Percentiles rank a stretch among this genome's conserved stretches.
phyloP scores from a whole-genome alignment of 257 asterid genomes.

The Nicotiana otophora region DNA sequence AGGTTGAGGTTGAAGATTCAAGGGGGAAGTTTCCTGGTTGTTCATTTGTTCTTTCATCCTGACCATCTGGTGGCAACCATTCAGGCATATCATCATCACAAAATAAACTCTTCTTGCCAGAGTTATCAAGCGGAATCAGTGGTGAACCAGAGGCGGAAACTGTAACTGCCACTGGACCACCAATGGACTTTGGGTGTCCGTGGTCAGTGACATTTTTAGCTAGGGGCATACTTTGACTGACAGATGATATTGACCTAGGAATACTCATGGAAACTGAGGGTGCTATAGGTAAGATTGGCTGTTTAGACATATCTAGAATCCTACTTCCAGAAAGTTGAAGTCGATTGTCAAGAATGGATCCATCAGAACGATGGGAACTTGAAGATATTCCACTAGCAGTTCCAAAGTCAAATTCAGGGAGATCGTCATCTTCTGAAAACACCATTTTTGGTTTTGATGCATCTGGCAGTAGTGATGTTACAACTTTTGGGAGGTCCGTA shows the following conservation, averaged over 20 bases:
- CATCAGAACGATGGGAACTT: background rate
- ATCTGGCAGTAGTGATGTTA: background rate
- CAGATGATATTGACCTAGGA: background rate
- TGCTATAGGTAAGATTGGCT: background rate
- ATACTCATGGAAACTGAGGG: background rate
- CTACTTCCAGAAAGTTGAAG: conserved; percentile 7
- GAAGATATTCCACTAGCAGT: conserved; percentile 13
- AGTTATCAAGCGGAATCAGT: background rate
- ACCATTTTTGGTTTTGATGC: conserved; percentile 3
- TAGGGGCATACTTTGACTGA: conserved; percentile 4
- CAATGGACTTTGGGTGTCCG: background rate
- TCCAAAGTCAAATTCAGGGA: conserved; percentile 29
- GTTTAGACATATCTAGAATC: background rate
- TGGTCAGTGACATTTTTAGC: background rate
- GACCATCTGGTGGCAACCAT: conserved; percentile 21
- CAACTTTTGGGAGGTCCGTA: conserved; percentile 1
- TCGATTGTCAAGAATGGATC: background rate
- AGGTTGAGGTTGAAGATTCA: background rate
- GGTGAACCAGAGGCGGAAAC: background rate
- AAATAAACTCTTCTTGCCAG: conserved; percentile 9
- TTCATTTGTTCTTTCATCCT: background rate
- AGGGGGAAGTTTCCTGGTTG: background rate
- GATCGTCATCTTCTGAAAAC: conserved; percentile 25
- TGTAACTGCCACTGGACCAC: background rate
- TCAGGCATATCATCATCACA: conserved; percentile 31